Evolutionary conservation across 495 filamentous ascomycete species (phyloP).

Genomic region (Bacidia rubella): DNA sequence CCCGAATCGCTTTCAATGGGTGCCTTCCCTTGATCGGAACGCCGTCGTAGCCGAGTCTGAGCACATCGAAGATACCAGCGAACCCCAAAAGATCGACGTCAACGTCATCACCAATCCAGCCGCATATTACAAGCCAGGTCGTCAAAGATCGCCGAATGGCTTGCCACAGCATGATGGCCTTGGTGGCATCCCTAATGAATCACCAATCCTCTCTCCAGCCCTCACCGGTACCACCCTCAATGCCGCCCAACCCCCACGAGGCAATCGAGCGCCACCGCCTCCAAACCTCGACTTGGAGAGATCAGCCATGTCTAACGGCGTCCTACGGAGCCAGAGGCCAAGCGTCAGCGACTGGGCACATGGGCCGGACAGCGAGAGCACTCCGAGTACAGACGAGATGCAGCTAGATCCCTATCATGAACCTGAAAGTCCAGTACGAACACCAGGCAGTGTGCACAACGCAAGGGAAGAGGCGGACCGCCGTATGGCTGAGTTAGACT

Average conservation of each 20-base stretch:
- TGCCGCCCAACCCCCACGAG: neutral
- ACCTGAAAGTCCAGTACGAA: conserved; percentile 3
- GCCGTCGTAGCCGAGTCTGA: conserved; percentile 8
- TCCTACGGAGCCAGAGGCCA: conserved; percentile 16
- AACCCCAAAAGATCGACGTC: conserved; percentile 6
- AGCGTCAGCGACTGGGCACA: conserved; percentile 21
- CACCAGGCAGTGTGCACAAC: conserved; percentile 13
- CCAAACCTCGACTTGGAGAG: conserved; percentile 14
- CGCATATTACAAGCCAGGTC: conserved; percentile 15
- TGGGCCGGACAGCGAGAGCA: conserved; percentile 17
- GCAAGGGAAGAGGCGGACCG: conserved; percentile 15
- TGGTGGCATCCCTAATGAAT: conserved; percentile 14
- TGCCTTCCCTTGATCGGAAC: conserved; percentile 18
- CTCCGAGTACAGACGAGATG: conserved; percentile 16
- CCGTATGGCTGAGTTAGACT: conserved; percentile 15
- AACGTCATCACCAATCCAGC: conserved; percentile 20
- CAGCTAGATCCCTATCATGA: conserved; percentile 17
- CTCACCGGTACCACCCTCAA: conserved; percentile 10
- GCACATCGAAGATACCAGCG: conserved; percentile 10
- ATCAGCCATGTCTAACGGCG: conserved; percentile 13
- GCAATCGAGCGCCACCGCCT: conserved; percentile 15
- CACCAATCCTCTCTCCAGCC: conserved; percentile 9
- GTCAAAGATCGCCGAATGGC: neutral
- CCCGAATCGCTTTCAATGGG: conserved; percentile 17
- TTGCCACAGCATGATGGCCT: conserved; percentile 18